Percentiles rank a stretch among this genome's conserved stretches.
These are phyloP conservation scores for Dacryopinax spathularia DNA, from an alignment of 768 basidiomycete genomes.

Conservation along the genomic window DNA sequence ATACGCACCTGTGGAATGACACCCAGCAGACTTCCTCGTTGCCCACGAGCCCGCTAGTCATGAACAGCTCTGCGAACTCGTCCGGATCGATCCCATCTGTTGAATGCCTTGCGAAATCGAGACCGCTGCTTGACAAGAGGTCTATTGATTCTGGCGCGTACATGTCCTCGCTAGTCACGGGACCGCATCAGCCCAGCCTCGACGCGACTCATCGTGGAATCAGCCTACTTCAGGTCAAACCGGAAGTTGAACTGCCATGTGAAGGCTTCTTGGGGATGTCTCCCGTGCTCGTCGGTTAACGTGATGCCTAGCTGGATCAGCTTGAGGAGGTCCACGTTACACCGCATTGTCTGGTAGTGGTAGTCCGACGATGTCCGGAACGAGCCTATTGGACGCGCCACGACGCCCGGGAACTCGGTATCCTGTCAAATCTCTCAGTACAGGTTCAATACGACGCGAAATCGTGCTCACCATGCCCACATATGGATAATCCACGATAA, in stretches of 20 bases:
- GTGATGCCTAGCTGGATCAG: conserved; percentile 97
- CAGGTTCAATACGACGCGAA: background rate
- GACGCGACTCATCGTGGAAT: background rate
- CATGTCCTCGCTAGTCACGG: conserved; percentile 72
- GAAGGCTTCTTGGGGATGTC: conserved; percentile 74
- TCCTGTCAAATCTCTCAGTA: conserved; percentile 41
- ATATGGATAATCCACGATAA: conserved; percentile 83
- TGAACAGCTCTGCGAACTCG: conserved; percentile 92
- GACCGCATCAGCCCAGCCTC: background rate
- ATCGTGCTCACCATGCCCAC: conserved; percentile 67
- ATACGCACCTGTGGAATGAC: conserved; percentile 84
- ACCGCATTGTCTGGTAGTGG: conserved; percentile 98
- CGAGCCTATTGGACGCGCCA: conserved; percentile 88
- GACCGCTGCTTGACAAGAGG: conserved; percentile 81
- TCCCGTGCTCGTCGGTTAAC: conserved; percentile 84
- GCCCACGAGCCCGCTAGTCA: conserved; percentile 88
- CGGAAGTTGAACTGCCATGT: conserved; percentile 99
- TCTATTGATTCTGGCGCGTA: conserved; percentile 97
- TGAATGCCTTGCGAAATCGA: conserved; percentile 88
- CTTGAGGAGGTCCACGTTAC: conserved; percentile 95
- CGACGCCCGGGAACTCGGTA: conserved; percentile 97
- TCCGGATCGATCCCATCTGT: conserved; percentile 84
- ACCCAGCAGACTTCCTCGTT: conserved; percentile 86
- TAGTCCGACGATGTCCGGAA: conserved; percentile 97
- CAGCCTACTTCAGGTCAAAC: conserved; percentile 68